A percentile compares a stretch with the other conserved stretches of the same genome.
Evolutionary conservation across 768 basidiomycete genomes (phyloP).

Genomic region (Leucocoprinus leucothites): DNA sequence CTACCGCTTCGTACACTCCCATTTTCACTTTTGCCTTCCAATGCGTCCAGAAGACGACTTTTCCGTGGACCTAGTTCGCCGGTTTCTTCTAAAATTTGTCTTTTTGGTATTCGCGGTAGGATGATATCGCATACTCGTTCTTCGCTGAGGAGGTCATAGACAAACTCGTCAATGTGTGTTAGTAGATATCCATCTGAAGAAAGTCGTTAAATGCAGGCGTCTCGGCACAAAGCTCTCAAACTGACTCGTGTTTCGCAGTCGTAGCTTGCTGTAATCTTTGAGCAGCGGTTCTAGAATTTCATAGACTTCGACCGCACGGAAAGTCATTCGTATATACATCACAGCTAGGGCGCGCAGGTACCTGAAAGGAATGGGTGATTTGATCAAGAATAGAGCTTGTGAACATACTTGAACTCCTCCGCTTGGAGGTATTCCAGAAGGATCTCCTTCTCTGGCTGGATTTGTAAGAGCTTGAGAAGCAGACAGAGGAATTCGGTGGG

Average conservation of each 20-base stretch:
- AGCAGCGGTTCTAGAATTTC: slow-evolving; percentile 91
- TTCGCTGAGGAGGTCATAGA: slow-evolving; percentile 77
- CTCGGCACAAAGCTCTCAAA: not conserved
- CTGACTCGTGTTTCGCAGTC: slow-evolving; percentile 76
- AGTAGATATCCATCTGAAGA: slow-evolving; percentile 76
- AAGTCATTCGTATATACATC: slow-evolving; percentile 94
- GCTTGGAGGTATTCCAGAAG: slow-evolving; percentile 91
- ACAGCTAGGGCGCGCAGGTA: slow-evolving; percentile 92
- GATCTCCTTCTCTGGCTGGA: slow-evolving; percentile 98
- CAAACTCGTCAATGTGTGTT: slow-evolving; percentile 90
- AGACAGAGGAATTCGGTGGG: slow-evolving; percentile 94
- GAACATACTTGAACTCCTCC: slow-evolving; percentile 94
- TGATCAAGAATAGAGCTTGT: slow-evolving; percentile 2
- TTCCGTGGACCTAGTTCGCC: slow-evolving; percentile 84
- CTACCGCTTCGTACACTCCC: slow-evolving; percentile 42
- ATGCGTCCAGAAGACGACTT: slow-evolving; percentile 83
- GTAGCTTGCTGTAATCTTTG: slow-evolving; percentile 90
- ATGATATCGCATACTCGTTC: slow-evolving; percentile 97
- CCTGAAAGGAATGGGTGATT: slow-evolving; percentile 36
- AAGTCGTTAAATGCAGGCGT: not conserved
- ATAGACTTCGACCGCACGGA: slow-evolving; percentile 85
- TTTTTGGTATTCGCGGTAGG: slow-evolving; percentile 82
- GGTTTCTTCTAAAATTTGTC: slow-evolving; percentile 87
- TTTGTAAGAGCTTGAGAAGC: slow-evolving; percentile 89
- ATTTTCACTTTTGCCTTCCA: slow-evolving; percentile 70